Percentiles rank a stretch among this genome's conserved stretches.
Evolutionary conservation across 495 filamentous ascomycete genomes (phyloP).

Genomic region (Xanthoparmelia taractica): DNA sequence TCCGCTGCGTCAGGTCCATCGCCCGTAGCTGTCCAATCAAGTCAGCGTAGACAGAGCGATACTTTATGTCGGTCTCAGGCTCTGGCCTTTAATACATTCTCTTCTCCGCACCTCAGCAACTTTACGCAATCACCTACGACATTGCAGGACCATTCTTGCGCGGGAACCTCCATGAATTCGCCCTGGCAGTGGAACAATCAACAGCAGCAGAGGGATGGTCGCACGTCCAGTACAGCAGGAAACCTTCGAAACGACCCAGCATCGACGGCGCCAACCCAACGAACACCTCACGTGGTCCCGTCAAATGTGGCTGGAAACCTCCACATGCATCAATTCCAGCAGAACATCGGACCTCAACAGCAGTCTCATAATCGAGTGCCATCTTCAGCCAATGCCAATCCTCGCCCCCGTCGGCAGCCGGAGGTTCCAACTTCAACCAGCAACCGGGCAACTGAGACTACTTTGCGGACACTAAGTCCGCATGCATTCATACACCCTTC

Average conservation of each 20-base stretch:
- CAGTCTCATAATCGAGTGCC: background rate
- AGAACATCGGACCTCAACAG: conserved; percentile 1
- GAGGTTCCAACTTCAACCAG: background rate
- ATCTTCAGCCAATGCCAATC: background rate
- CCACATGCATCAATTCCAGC: background rate
- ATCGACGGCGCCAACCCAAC: background rate
- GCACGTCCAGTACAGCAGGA: background rate
- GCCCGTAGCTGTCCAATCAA: background rate
- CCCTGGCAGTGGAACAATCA: background rate
- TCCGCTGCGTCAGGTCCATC: background rate
- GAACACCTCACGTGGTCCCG: background rate
- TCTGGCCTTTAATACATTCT: background rate
- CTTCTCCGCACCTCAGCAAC: conserved; percentile 1
- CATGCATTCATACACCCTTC: background rate
- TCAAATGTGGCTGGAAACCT: conserved; percentile 2
- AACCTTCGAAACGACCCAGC: background rate
- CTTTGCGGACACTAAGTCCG: background rate
- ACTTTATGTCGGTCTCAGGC: background rate
- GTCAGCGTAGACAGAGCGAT: background rate
- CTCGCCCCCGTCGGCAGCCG: background rate
- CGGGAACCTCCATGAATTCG: background rate
- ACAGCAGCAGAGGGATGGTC: background rate
- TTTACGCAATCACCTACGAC: conserved; percentile 3
- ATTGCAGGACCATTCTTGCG: background rate
- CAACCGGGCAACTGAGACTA: background rate